Percentiles rank a stretch among this genome's conserved stretches.
These are phyloP conservation scores for Leishmania lainsoni DNA, from an alignment of 208 protist genomes.

Conservation along the genomic window DNA sequence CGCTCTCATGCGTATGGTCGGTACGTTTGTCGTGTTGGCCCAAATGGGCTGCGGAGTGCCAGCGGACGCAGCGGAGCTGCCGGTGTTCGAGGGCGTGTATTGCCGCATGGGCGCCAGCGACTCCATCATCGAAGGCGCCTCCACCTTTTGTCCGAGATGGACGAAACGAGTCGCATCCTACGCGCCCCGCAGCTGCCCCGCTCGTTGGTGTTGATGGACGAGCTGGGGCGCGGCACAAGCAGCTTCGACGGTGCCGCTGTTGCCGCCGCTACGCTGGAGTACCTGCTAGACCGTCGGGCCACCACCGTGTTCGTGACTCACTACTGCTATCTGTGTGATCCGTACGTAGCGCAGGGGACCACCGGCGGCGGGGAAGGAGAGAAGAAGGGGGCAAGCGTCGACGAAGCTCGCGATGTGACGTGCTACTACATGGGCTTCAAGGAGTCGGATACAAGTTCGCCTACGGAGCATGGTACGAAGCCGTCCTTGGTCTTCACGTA, in stretches of 20 bases:
- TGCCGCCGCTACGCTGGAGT: conserved; percentile 91
- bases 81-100: conserved; percentile 90
- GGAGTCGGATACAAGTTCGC: conserved; percentile 2
- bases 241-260: conserved; percentile 95
- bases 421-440: conserved; percentile 90
- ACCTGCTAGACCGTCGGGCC: conserved; percentile 66
- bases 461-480: conserved; percentile 8
- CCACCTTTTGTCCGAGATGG: conserved; percentile 98
- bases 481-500: conserved; percentile 80
- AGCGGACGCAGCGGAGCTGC: conserved; percentile 74
- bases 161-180: conserved; percentile 95
- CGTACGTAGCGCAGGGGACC: conserved; percentile 38
- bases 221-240: conserved; percentile 96
- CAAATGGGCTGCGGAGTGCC: conserved; percentile 97
- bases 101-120: conserved; percentile 95
- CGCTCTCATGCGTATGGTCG: conserved; percentile 93
- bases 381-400: background rate
- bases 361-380: background rate
- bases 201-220: conserved; percentile 96
- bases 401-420: conserved; percentile 30
- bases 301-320: conserved; percentile 96
- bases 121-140: conserved; percentile 88
- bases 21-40: conserved; percentile 91
- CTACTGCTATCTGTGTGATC: conserved; percentile 86
- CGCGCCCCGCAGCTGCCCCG: conserved; percentile 53